Conservation (phyloP, 345 rosid genomes). For the Dovyalis caffra region DNA sequence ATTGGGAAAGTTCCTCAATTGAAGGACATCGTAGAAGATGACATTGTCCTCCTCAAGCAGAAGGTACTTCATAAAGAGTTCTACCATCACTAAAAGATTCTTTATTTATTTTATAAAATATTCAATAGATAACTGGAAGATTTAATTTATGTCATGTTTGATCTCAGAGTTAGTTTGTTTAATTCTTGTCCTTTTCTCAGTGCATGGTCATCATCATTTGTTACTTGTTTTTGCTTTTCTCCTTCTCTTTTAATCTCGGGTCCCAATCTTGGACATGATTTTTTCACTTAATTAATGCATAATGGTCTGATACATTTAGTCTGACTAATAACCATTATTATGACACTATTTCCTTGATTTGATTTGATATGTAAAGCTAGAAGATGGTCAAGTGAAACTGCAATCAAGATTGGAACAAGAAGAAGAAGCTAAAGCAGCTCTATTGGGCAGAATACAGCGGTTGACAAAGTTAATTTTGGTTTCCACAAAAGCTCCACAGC, state of each 20-base stretch:
- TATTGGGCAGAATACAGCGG: conserved; percentile 89
- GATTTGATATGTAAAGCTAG: conserved; percentile 59
- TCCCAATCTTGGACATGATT: background rate
- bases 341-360: conserved; percentile 20
- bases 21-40: conserved; percentile 64
- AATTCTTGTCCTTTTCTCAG: background rate
- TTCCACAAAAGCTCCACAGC: conserved; percentile 79
- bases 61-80: conserved; percentile 52
- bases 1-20: conserved; percentile 68
- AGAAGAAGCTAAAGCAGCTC: conserved; percentile 99
- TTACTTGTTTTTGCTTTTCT: background rate
- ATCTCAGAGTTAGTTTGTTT: background rate
- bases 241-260: background rate
- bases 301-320: conserved; percentile 4
- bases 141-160: conserved; percentile 3
- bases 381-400: conserved; percentile 95
- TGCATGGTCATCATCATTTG: background rate
- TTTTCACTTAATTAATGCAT: conserved; percentile 1
- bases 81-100: background rate
- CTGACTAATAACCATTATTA: background rate
- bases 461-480: conserved; percentile 94
- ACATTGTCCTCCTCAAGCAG: conserved; percentile 82
- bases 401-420: conserved; percentile 96
- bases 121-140: conserved; percentile 1
- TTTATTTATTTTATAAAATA: background rate